Base-by-base conservation (phyloP, 1,284 basidiomycete genomes). In the Paramarasmius palmivorus region DNA sequence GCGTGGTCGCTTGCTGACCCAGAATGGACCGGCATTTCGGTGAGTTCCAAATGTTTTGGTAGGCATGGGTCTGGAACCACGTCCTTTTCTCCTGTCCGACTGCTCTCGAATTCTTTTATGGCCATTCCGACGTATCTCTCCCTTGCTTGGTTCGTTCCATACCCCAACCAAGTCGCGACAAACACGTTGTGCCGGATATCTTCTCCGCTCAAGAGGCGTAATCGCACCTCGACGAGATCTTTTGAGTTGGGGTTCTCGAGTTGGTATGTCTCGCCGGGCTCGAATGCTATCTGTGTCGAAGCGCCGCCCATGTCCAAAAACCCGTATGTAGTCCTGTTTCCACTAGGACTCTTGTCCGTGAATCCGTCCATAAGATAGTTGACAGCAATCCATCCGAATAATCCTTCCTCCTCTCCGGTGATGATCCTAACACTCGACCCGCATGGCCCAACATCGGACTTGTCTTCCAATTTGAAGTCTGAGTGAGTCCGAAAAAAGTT, bases 301-400 rank as follows among this genome's bases (percentile, higher is more conserved):
- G 97, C 96, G 35, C 96, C 96, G 52, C 96, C 96, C 97, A 99
- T 99, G 70, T 99, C 97, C 57, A 99, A 78, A 71, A 99, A 99
- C 3, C 97, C 97, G 64, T 93, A 98, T 3, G 97, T 98, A 32
- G 92, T 92, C 54, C 74, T 78, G 59, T 79, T 75, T 39, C 75
- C 68, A 59, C 74, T 32, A 32, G 29, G 29, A 32, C 29, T 76
- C 45, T 82, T 76, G 14, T 84, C 83, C 14, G 80, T 78, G 67
- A 99, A 99, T 1, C 95, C 96, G 66, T 99, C 93, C 94, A 98
- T 97, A 41, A 99, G 86, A 69, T 99, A 99, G 70, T 99, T 99
- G 66, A 98, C 93, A 0, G 95, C 93, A 52, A 99, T 93, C 97
- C 97, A 99, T 1, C 97, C 97, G 69, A 96, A 97, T 45, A 98